Evolutionary conservation across 305 asterid genomes (phyloP).

Genomic region (Plantago coronopus): DNA sequence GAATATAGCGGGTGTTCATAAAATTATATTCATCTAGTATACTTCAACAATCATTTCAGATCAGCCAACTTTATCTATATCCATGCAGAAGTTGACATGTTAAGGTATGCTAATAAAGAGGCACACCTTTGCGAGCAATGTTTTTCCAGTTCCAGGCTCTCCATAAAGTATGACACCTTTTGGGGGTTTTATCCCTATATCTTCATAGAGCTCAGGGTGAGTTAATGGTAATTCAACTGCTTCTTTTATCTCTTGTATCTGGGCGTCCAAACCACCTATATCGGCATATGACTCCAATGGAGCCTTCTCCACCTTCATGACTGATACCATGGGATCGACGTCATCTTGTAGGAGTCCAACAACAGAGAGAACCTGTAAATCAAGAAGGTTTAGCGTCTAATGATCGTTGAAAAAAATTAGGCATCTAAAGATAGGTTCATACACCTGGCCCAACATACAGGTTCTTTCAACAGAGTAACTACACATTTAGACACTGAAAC

Average conservation of each 20-base stretch:
- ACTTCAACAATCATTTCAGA: too few species aligned
- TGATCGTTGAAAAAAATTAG: not conserved
- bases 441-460: not conserved
- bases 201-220: slow-evolving; percentile 91
- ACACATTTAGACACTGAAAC: not conserved
- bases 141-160: slow-evolving; percentile 94
- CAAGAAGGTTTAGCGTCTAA: slow-evolving; percentile 9
- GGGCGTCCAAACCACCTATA: slow-evolving; percentile 94
- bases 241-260: slow-evolving; percentile 95
- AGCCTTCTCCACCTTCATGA: slow-evolving; percentile 98
- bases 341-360: slow-evolving; percentile 96
- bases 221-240: slow-evolving; percentile 96
- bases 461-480: slow-evolving; percentile 1
- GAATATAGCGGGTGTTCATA: too few species aligned
- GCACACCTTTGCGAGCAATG: slow-evolving; percentile 83
- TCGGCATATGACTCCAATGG: slow-evolving; percentile 98
- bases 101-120: not conserved
- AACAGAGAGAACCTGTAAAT: slow-evolving; percentile 80
- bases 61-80: not conserved
- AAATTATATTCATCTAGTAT: not conserved
- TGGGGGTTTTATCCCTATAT: slow-evolving; percentile 89
- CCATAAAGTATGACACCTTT: slow-evolving; percentile 95
- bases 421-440: slow-evolving; percentile 13
- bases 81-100: not conserved
- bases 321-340: slow-evolving; percentile 97